These are phyloP conservation scores for Stephania japonica DNA, from an alignment of 164 flowering plant genomes.

Conservation along the genomic window DNA sequence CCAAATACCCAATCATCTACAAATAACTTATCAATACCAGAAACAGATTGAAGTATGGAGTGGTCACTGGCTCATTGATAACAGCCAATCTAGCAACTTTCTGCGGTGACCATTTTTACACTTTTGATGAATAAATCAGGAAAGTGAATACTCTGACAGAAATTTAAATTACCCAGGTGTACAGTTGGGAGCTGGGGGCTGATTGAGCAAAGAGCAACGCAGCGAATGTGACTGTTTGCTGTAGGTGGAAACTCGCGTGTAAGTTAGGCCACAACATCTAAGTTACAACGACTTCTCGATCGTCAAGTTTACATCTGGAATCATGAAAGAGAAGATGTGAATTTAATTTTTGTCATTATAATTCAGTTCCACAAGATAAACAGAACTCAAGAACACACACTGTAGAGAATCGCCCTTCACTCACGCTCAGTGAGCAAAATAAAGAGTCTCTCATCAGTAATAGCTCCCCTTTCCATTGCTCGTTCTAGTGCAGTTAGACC, in stretches of 20 bases:
- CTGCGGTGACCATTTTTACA: neutral
- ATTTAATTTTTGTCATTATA: neutral
- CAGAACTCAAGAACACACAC: neutral
- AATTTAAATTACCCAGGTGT: neutral
- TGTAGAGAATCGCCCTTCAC: conserved; percentile 16
- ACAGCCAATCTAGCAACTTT: too few species aligned
- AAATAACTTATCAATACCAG: neutral
- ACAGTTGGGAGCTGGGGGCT: neutral
- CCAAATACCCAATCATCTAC: neutral
- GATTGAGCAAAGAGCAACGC: neutral
- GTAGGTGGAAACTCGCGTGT: neutral
- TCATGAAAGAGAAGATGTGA: neutral
- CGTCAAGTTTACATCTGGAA: neutral
- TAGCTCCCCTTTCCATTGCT: conserved; percentile 93
- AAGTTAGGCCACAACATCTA: neutral
- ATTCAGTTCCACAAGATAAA: neutral
- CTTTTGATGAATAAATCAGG: neutral
- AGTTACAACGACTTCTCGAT: neutral
- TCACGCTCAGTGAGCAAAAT: conserved; percentile 54
- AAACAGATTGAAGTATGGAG: neutral
- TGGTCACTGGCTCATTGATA: neutral
- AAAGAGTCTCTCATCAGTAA: conserved; percentile 82
- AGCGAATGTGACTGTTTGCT: neutral
- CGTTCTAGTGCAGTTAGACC: conserved; percentile 72
- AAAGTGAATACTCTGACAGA: neutral